These are phyloP conservation scores for Tripterygium wilfordii DNA, from an alignment of 177 flowering plant species.

Conservation along the genomic window DNA sequence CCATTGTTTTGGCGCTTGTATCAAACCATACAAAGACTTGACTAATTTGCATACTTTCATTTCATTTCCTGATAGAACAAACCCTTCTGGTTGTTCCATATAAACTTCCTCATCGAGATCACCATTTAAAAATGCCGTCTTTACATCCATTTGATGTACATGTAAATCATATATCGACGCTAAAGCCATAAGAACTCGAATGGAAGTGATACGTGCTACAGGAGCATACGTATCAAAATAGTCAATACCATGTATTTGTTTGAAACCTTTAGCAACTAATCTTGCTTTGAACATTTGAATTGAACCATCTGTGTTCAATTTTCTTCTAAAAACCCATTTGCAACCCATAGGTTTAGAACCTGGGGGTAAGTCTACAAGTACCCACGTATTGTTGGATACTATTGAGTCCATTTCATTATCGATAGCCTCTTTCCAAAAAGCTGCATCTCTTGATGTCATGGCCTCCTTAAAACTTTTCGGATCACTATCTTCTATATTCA, in stretches of 20 bases:
- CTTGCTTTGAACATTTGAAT: slow-evolving; percentile 4
- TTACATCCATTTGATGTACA: slow-evolving; percentile 8
- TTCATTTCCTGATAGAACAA: neutral
- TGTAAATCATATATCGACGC: neutral
- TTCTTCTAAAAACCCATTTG: slow-evolving; percentile 4
- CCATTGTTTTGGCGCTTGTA: neutral
- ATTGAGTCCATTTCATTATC: slow-evolving; percentile 3
- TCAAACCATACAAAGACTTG: neutral
- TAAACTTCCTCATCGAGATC: neutral
- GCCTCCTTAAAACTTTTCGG: neutral
- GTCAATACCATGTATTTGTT: slow-evolving; percentile 4
- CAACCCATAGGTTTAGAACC: neutral
- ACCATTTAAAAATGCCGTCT: slow-evolving; percentile 2
- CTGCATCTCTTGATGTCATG: neutral
- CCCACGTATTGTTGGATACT: neutral
- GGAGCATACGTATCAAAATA: slow-evolving; percentile 7
- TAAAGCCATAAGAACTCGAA: neutral
- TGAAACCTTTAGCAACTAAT: neutral
- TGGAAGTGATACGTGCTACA: neutral
- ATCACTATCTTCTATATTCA: neutral
- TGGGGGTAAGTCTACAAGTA: slow-evolving; percentile 1
- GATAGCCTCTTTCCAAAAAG: neutral
- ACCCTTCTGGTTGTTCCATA: neutral
- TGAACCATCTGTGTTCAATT: slow-evolving; percentile 1
- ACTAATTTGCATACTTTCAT: neutral